Conservation (phyloP, 2,329 filamentous ascomycete genomes). For the Arthrobotrys iridis region DNA sequence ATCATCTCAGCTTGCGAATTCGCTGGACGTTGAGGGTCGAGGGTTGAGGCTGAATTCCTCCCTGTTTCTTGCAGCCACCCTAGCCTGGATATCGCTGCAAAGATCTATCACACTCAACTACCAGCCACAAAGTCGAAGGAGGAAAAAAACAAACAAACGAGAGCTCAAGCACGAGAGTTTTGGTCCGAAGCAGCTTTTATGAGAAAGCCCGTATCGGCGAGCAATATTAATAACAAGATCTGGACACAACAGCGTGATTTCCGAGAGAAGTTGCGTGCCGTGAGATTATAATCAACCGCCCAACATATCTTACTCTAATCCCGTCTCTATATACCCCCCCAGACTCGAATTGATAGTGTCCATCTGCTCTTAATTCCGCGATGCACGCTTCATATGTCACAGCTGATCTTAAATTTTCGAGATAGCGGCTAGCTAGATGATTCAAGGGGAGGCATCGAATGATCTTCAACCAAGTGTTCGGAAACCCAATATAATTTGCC, state of each 20-base stretch:
- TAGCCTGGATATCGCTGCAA: slow-evolving; percentile 3
- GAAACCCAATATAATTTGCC: slow-evolving; percentile 19
- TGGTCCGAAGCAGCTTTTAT: slow-evolving; percentile 5
- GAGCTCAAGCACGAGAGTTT: background rate
- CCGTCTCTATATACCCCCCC: slow-evolving; percentile 9
- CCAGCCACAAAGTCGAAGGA: slow-evolving; percentile 14
- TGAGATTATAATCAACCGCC: slow-evolving; percentile 16
- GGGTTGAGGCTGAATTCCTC: slow-evolving; percentile 36
- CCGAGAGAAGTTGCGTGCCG: slow-evolving; percentile 6
- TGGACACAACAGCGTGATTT: slow-evolving; percentile 14
- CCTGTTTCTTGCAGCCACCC: slow-evolving; percentile 30
- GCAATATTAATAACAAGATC: background rate
- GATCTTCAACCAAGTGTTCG: slow-evolving; percentile 29
- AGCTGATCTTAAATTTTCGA: slow-evolving; percentile 25
- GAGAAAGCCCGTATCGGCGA: slow-evolving; percentile 7
- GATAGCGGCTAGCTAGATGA: slow-evolving; percentile 26
- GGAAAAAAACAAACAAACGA: no score
- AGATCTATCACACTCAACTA: slow-evolving; percentile 14
- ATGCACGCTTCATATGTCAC: slow-evolving; percentile 7
- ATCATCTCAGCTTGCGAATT: background rate
- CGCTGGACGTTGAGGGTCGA: slow-evolving; percentile 7
- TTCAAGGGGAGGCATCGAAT: slow-evolving; percentile 17
- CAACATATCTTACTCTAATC: slow-evolving; percentile 9
- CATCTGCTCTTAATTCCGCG: slow-evolving; percentile 4
- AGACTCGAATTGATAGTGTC: background rate